phyloP scores from a whole-genome alignment of 768 basidiomycete species.

The Neoboletus subvelutipes region DNA sequence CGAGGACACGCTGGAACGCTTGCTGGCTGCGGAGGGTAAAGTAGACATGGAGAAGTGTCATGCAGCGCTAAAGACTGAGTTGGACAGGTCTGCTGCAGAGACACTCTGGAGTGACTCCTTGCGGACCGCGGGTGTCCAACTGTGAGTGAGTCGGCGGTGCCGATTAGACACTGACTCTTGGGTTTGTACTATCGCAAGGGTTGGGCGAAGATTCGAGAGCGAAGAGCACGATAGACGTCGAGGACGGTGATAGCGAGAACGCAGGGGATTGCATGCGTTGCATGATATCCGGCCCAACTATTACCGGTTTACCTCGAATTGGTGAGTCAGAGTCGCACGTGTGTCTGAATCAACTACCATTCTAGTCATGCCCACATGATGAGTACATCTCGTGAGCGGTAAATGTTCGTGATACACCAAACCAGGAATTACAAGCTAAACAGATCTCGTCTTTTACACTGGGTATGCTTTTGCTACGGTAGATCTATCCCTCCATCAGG shows the following conservation, averaged over 20 bases:
- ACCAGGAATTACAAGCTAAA: not conserved
- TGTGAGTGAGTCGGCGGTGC: slow-evolving; percentile 12
- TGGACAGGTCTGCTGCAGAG: slow-evolving; percentile 25
- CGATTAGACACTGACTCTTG: slow-evolving; percentile 14
- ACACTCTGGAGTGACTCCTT: slow-evolving; percentile 23
- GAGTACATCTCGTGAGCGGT: too few species aligned
- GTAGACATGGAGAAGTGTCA: slow-evolving; percentile 81
- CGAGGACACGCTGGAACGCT: slow-evolving; percentile 75
- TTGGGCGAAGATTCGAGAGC: not conserved
- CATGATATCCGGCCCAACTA: not conserved
- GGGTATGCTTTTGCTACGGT: slow-evolving; percentile 4
- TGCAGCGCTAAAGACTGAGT: slow-evolving; percentile 38
- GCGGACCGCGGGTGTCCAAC: slow-evolving; percentile 25
- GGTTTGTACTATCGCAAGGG: not conserved
- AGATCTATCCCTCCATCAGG: slow-evolving; percentile 36
- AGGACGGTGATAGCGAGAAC: not conserved
- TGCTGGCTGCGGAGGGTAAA: slow-evolving; percentile 70
- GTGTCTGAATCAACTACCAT: slow-evolving; percentile 8
- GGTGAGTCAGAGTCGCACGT: slow-evolving; percentile 15
- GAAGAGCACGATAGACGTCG: not conserved
- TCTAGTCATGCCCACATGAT: too few species aligned
- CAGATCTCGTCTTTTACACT: not conserved
- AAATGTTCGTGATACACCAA: not conserved
- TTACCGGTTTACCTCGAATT: too few species aligned
- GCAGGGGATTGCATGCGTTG: not conserved